A percentile compares a stretch with the other conserved stretches of the same genome.
These are phyloP conservation scores for Podila epigama DNA, from an alignment of 192 early-diverging fungal species.

Conservation along the genomic window DNA sequence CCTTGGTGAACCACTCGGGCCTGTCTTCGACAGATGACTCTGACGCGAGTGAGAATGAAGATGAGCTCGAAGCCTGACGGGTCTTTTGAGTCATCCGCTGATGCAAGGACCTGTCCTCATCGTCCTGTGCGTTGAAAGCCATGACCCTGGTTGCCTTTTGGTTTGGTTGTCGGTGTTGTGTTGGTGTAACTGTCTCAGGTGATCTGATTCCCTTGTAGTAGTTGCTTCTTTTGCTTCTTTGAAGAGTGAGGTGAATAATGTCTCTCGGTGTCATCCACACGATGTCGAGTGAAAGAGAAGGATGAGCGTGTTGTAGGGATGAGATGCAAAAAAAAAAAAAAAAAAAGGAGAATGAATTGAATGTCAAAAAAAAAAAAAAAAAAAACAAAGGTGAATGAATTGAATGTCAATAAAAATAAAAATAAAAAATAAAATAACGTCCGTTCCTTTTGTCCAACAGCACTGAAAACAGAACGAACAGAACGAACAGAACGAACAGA, in stretches of 20 bases:
- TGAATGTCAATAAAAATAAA: too few relatives aligned
- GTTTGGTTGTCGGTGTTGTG: neutral
- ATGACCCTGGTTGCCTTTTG: too few relatives aligned
- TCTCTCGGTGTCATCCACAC: neutral
- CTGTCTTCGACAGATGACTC: constrained; percentile 27
- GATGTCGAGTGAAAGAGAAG: neutral
- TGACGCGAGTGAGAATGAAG: constrained; percentile 24
- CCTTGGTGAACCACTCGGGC: constrained; percentile 42
- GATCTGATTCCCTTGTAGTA: neutral
- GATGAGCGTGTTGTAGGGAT: neutral
- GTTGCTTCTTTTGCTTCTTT: too few relatives aligned
- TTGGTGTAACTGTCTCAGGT: neutral
- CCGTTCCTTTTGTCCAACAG: too few relatives aligned
- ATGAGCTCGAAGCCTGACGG: constrained; percentile 26
- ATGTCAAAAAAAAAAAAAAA: neutral
- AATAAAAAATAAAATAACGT: too few relatives aligned
- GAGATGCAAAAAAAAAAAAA: constrained; percentile 1
- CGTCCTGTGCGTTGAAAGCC: constrained; percentile 3
- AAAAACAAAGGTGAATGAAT: neutral
- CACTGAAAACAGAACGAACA: too few relatives aligned
- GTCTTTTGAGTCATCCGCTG: constrained; percentile 12
- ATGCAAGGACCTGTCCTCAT: neutral
- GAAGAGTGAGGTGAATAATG: neutral
- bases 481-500: too few relatives aligned
- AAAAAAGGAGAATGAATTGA: neutral